A percentile compares a stretch with the other conserved stretches of the same genome.
phyloP scores from a whole-genome alignment of 2,329 filamentous ascomycete species.

The Cercospora janseana region DNA sequence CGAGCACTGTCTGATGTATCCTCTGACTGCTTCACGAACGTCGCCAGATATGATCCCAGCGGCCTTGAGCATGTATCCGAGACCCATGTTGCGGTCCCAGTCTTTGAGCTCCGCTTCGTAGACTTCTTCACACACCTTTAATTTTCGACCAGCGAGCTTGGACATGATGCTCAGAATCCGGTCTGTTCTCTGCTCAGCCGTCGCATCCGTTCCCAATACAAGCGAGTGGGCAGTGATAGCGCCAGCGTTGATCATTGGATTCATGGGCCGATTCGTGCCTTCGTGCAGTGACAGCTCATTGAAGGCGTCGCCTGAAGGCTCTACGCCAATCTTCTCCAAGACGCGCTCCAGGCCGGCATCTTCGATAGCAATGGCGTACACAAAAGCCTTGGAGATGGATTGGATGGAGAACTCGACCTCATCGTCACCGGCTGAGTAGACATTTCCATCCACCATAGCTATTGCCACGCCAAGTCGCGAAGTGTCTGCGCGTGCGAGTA shows the following conservation, averaged over 20 bases:
- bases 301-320: slow-evolving; percentile 44
- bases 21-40: slow-evolving; percentile 39
- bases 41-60: slow-evolving; percentile 42
- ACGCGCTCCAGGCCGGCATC: slow-evolving; percentile 40
- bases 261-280: slow-evolving; percentile 28
- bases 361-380: slow-evolving; percentile 44
- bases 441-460: slow-evolving; percentile 43
- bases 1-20: slow-evolving; percentile 44
- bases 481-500: slow-evolving; percentile 42
- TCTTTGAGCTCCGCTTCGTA: slow-evolving; percentile 42
- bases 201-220: slow-evolving; percentile 31
- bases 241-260: slow-evolving; percentile 28
- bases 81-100: slow-evolving; percentile 32
- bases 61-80: slow-evolving; percentile 45
- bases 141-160: slow-evolving; percentile 39
- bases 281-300: slow-evolving; percentile 33
- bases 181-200: slow-evolving; percentile 38
- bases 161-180: slow-evolving; percentile 41
- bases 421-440: slow-evolving; percentile 45
- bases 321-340: slow-evolving; percentile 43
- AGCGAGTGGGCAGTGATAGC: slow-evolving; percentile 30
- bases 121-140: slow-evolving; percentile 38
- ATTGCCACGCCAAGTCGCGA: slow-evolving; percentile 43
- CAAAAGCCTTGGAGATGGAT: slow-evolving; percentile 45
- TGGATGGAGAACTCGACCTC: slow-evolving; percentile 44